A percentile compares a stretch with the other conserved stretches of the same genome.
phyloP scores from a whole-genome alignment of 495 filamentous ascomycete species.

The Hypomontagnella submonticulosa region DNA sequence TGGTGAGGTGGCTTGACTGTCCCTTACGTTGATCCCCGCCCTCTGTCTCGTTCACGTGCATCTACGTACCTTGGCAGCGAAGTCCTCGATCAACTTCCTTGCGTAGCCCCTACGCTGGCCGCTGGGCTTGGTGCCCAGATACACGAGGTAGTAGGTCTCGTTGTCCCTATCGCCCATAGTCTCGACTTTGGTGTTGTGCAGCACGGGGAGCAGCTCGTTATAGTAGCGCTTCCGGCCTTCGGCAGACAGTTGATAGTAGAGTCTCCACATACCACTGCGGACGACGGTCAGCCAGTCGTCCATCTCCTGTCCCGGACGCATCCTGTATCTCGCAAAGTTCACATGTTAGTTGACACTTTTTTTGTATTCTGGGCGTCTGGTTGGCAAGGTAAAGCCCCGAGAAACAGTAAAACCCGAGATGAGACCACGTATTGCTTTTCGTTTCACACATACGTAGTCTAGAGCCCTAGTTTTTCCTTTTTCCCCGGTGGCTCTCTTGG shows the following conservation, averaged over 20 bases:
- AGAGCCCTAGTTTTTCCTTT: constrained; percentile 26
- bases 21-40: not conserved
- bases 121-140: constrained; percentile 75
- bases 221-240: constrained; percentile 80
- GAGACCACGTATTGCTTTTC: constrained; percentile 24
- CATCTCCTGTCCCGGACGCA: constrained; percentile 78
- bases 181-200: constrained; percentile 75
- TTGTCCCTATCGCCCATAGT: constrained; percentile 71
- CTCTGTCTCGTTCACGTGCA: not conserved
- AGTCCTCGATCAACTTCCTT: constrained; percentile 72
- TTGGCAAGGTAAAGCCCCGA: constrained; percentile 27
- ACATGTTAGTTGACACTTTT: constrained; percentile 30
- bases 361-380: not conserved
- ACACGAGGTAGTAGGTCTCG: constrained; percentile 79
- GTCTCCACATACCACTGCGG: constrained; percentile 76
- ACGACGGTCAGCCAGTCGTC: constrained; percentile 76
- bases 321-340: constrained; percentile 60
- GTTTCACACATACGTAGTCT: constrained; percentile 28
- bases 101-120: constrained; percentile 76
- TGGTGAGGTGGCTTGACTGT: constrained; percentile 3
- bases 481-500: constrained; percentile 32
- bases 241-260: constrained; percentile 73
- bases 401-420: constrained; percentile 27
- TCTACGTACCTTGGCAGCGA: constrained; percentile 67
- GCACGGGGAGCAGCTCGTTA: constrained; percentile 77